phyloP scores from a whole-genome alignment of 257 asterid genomes.

The Oldenlandia corymbosa region DNA sequence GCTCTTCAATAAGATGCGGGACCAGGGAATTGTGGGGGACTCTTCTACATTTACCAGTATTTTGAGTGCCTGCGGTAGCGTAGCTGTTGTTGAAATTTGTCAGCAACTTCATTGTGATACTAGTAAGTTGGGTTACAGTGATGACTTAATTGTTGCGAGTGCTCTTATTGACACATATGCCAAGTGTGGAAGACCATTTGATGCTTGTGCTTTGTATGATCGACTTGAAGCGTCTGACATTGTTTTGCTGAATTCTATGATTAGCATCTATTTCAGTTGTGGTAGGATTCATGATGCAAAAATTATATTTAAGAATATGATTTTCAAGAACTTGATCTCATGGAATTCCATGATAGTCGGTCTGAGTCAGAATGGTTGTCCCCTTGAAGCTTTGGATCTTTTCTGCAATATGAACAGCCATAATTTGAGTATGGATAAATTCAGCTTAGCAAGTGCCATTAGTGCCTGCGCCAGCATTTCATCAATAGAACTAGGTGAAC shows the following conservation, averaged over 20 bases:
- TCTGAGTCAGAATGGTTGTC: conserved; percentile 64
- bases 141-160: conserved; percentile 60
- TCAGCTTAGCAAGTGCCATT: conserved; percentile 57
- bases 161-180: conserved; percentile 63
- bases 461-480: conserved; percentile 81
- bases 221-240: conserved; percentile 61
- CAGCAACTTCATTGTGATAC: conserved; percentile 49
- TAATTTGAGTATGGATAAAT: conserved; percentile 47
- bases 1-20: conserved; percentile 47
- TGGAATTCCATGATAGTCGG: conserved; percentile 92
- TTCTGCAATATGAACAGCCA: conserved; percentile 57
- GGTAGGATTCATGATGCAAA: conserved; percentile 71
- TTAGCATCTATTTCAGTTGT: conserved; percentile 52
- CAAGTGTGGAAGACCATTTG: conserved; percentile 48
- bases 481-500: conserved; percentile 65
- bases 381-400: conserved; percentile 59
- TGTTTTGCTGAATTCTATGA: conserved; percentile 70
- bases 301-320: conserved; percentile 43
- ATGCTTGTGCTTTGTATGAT: conserved; percentile 51
- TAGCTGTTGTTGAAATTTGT: conserved; percentile 39
- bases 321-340: conserved; percentile 62
- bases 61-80: conserved; percentile 55
- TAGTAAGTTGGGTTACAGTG: conserved; percentile 42
- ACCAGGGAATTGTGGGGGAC: conserved; percentile 44
- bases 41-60: conserved; percentile 54